Evolutionary conservation across 768 basidiomycete species (phyloP).

Genomic region (Hericium coralloides): DNA sequence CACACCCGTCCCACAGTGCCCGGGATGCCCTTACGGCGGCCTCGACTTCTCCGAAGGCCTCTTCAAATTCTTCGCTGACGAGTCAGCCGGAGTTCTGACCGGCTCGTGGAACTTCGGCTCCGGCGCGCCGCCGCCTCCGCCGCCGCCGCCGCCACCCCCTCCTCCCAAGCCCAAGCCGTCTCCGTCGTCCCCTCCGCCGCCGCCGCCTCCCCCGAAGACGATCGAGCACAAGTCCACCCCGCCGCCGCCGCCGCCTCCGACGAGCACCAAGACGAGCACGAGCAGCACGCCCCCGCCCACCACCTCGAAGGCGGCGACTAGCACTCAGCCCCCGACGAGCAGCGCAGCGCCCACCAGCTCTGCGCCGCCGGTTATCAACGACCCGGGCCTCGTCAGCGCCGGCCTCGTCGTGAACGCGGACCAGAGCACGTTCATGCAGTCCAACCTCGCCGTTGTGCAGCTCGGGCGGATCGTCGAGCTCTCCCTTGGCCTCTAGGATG

Average conservation of each 20-base stretch:
- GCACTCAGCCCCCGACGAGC: not conserved
- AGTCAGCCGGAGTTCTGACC: slow-evolving; percentile 36
- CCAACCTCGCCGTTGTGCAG: slow-evolving; percentile 16
- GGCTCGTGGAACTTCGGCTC: slow-evolving; percentile 38
- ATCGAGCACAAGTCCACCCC: slow-evolving; percentile 1
- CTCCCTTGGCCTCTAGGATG: not conserved
- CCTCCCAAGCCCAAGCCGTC: slow-evolving; percentile 1
- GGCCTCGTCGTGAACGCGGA: slow-evolving; percentile 5
- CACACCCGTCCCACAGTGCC: slow-evolving; percentile 35
- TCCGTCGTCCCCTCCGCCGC: slow-evolving; percentile 4
- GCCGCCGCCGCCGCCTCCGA: slow-evolving; percentile 4
- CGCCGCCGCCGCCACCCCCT: slow-evolving; percentile 2
- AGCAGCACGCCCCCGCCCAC: slow-evolving; percentile 5
- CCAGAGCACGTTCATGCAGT: slow-evolving; percentile 12
- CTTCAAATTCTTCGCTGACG: slow-evolving; percentile 42
- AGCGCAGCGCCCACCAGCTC: slow-evolving; percentile 1
- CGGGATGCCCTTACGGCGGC: slow-evolving; percentile 49
- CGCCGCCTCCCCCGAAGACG: slow-evolving; percentile 4
- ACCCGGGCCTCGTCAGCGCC: slow-evolving; percentile 7
- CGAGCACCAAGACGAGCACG: slow-evolving; percentile 4
- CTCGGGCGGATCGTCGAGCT: slow-evolving; percentile 11
- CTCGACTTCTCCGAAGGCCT: slow-evolving; percentile 54
- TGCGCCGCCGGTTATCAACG: not conserved
- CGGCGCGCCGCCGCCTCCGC: not conserved
- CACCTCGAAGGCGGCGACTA: slow-evolving; percentile 1